Evolutionary conservation across 2,329 filamentous ascomycete genomes (phyloP).

Genomic region (Meredithiella fracta): DNA sequence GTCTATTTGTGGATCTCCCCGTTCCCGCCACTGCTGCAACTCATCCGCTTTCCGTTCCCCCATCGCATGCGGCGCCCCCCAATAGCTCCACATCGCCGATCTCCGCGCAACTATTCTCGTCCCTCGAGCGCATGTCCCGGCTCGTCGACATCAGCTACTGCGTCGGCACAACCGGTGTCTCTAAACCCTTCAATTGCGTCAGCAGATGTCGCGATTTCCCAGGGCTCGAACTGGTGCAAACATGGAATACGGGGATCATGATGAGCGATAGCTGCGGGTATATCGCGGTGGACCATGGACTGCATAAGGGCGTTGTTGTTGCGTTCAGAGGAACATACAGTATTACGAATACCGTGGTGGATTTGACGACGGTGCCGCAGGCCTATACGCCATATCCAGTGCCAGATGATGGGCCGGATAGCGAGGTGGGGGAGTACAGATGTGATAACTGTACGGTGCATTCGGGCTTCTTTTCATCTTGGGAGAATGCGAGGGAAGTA

Average conservation of each 20-base stretch:
- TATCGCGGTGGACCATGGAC: slow-evolving; percentile 63
- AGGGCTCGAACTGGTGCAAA: slow-evolving; percentile 58
- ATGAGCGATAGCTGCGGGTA: slow-evolving; percentile 88
- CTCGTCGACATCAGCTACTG: slow-evolving; percentile 93
- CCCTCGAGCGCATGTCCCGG: slow-evolving; percentile 74
- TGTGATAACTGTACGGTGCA: slow-evolving; percentile 88
- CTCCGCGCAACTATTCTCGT: slow-evolving; percentile 51
- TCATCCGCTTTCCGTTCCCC: slow-evolving; percentile 2
- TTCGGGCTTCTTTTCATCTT: slow-evolving; percentile 72
- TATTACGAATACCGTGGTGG: slow-evolving; percentile 75
- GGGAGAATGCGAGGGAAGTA: slow-evolving; percentile 53
- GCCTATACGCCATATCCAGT: slow-evolving; percentile 77
- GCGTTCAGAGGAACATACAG: slow-evolving; percentile 93
- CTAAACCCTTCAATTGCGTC: slow-evolving; percentile 67
- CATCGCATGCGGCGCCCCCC: not conserved
- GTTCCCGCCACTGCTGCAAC: not conserved
- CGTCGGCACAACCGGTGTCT: slow-evolving; percentile 68
- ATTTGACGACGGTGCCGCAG: slow-evolving; percentile 78
- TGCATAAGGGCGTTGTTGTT: slow-evolving; percentile 46
- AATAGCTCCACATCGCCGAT: slow-evolving; percentile 7
- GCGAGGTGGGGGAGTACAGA: slow-evolving; percentile 24
- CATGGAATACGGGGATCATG: slow-evolving; percentile 80
- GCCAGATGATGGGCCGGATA: slow-evolving; percentile 26
- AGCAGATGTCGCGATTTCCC: slow-evolving; percentile 77
- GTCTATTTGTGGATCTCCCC: slow-evolving; percentile 5